Base-by-base conservation (phyloP, 2,329 filamentous ascomycete species). In the Trematosphaeria pertusa region DNA sequence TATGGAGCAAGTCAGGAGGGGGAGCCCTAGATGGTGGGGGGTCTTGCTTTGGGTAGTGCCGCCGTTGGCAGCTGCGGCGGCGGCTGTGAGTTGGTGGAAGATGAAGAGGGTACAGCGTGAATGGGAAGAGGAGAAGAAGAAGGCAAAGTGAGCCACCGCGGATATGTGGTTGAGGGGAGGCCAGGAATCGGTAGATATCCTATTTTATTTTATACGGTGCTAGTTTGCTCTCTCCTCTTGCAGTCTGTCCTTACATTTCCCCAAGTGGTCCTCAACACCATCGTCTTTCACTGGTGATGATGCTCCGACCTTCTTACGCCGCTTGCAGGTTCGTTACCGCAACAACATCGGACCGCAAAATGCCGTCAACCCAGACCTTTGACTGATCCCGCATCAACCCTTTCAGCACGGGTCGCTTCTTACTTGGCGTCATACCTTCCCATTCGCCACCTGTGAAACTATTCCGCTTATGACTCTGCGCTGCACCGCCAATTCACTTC, bases 1-100 rank as follows among this genome's bases (percentile, higher is more conserved):
- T 6, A 84, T 97, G 75, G 65, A 62, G 3, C 79, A 80, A 50
- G 75, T 97, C 28, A 79, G 78, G 61, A 76, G 64, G 35, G 73
- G 75, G 14, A 94, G 87, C 69, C 89, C 90, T 5, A 73, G 76
- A 52, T 95, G 91, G 90, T 97, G 94, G 93, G 84, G 84, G n/a
- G 87, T 84, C 82, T 47, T 88, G 50, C 71, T 85, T 38, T 71
- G 84, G 66, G 57, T 87, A 30, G 88, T 82, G 65, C 93, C 93
- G 54, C 91, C 91, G 31, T 62, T 95, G 56, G 92, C 87, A 1
- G 81, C 86, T 15, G 73, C 81, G 9, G 81, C 86, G 46, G 89
- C 85, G 0, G 73, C 83, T 20, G 92, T 87, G 86, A 86, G 82
- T 59, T 84, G 90, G 67, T 86, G 86, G 75, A 78, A 84, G 65